Evolutionary conservation across 371 early-diverging fungal genomes (phyloP), one percentile per base, ranked within the genome.

Genomic region (Actinomucor elegans): DNA sequence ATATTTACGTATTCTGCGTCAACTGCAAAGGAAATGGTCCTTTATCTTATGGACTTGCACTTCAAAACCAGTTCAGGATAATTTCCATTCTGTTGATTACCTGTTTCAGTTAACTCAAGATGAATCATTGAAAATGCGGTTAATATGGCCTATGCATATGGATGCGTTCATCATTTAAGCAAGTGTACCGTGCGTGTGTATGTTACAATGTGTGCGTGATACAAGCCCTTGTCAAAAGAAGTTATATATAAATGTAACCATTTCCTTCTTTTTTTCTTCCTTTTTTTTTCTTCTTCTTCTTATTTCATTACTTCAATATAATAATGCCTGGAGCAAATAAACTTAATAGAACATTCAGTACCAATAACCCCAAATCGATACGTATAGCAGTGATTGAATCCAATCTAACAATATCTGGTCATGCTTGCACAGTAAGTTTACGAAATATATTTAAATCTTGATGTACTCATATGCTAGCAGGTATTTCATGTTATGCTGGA

Each of bases 401-500:
- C 6, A 48, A 38, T 23, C 26, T 64, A 23, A 10, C 47, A 43
- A 33, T 41, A 32, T 52, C 52, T 35, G 47, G 41, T 8, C 42
- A 52, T 34, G 34, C 17, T 27, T 56, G 57, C 52, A 48, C 52
- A 26, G 62, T 62, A 52, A 56, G 52, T 42, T 12, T 17, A 18
- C n/a, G 0, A 35, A 26, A 41, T 27, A 35, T 20, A 53, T 15
- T n/a, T 0, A 37, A 11, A 5, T 27, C 7, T 14, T 15, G 12
- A 21, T 4, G 34, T 18, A n/a, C n/a, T n/a, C n/a, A n/a, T n/a
- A n/a, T n/a, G n/a, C n/a, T n/a, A 27, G 10, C 61, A 83, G 84
- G 77, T 79, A 1, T 84, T 78, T 53, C 78, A 73, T 47, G 69
- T 84, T 20, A 73, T 81, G 27, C 60, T 80, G 3, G 82, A 84